Evolutionary conservation across 495 filamentous ascomycete species (phyloP).

Genomic region (Penicillium soppii): DNA sequence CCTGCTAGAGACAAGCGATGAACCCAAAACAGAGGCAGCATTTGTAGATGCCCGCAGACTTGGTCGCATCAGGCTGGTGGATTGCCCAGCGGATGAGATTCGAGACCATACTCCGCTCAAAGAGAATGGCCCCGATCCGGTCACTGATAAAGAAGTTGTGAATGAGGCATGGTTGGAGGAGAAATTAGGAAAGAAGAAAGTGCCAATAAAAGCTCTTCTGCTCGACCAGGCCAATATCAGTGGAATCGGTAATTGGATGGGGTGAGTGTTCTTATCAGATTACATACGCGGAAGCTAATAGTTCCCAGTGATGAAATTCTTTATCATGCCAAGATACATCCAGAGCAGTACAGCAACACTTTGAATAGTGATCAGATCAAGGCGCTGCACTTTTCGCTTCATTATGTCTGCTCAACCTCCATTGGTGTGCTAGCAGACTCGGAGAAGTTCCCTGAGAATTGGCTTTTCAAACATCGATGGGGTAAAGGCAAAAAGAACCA

Average conservation of each 20-base stretch:
- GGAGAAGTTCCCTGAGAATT: constrained; percentile 79
- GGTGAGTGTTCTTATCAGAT: constrained; percentile 41
- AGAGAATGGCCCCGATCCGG: constrained; percentile 91
- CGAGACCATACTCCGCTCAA: constrained; percentile 74
- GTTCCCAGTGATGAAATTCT: constrained; percentile 74
- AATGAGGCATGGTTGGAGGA: constrained; percentile 67
- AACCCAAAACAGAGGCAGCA: constrained; percentile 66
- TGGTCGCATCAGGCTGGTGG: constrained; percentile 73
- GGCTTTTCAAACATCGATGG: constrained; percentile 93
- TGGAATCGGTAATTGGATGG: constrained; percentile 97
- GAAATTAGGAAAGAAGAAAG: constrained; percentile 69
- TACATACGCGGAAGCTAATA: constrained; percentile 10
- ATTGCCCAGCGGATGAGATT: constrained; percentile 74
- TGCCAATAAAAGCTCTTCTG: constrained; percentile 83
- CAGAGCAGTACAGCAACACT: constrained; percentile 87
- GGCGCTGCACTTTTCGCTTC: constrained; percentile 68
- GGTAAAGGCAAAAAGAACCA: constrained; percentile 81
- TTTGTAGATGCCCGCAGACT: constrained; percentile 83
- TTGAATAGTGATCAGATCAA: constrained; percentile 70
- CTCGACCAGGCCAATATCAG: constrained; percentile 88
- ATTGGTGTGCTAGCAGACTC: constrained; percentile 79
- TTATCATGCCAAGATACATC: constrained; percentile 83
- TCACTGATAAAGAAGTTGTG: constrained; percentile 74
- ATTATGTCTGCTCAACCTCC: constrained; percentile 75
- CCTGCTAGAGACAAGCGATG: constrained; percentile 60